phyloP scores from a whole-genome alignment of 2,329 filamentous ascomycete species.

The Tolypocladium endophyticum region DNA sequence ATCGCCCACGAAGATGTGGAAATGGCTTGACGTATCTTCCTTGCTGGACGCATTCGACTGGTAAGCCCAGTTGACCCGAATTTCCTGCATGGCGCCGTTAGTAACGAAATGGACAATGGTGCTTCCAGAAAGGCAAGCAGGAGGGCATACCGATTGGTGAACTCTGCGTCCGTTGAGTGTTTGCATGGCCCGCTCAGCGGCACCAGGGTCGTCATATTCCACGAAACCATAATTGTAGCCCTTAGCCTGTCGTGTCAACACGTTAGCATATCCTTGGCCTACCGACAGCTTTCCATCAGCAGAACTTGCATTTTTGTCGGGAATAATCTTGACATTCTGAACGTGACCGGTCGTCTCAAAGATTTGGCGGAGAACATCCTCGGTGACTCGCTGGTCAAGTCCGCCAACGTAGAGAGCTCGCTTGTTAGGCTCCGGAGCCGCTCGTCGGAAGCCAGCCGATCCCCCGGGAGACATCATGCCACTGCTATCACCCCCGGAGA shows the following conservation, averaged over 20 bases:
- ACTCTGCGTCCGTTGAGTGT: conserved; percentile 92
- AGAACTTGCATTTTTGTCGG: conserved; percentile 89
- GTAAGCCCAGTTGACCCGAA: conserved; percentile 98
- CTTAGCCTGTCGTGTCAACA: conserved; percentile 56
- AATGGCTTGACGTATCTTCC: conserved; percentile 96
- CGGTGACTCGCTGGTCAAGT: conserved; percentile 86
- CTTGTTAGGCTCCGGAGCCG: conserved; percentile 97
- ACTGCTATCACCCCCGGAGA: conserved; percentile 55
- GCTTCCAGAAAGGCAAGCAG: background rate
- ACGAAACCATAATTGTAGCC: conserved; percentile 99
- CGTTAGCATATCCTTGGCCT: conserved; percentile 2
- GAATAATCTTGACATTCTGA: conserved; percentile 98
- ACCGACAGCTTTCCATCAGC: background rate
- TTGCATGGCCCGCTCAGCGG: conserved; percentile 93
- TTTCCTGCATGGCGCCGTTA: conserved; percentile 54
- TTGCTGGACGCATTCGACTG: conserved; percentile 91
- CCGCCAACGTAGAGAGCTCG: conserved; percentile 92
- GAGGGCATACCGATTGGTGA: conserved; percentile 67
- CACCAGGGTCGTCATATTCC: conserved; percentile 95
- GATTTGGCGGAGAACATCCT: conserved; percentile 93
- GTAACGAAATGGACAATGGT: background rate
- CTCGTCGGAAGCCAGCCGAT: conserved; percentile 73
- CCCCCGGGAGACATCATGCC: conserved; percentile 77
- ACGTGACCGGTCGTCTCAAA: conserved; percentile 99
- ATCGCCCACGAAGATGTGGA: conserved; percentile 98